phyloP scores from a whole-genome alignment of 2,329 filamentous ascomycete genomes.

The Cercospora nicotianae region DNA sequence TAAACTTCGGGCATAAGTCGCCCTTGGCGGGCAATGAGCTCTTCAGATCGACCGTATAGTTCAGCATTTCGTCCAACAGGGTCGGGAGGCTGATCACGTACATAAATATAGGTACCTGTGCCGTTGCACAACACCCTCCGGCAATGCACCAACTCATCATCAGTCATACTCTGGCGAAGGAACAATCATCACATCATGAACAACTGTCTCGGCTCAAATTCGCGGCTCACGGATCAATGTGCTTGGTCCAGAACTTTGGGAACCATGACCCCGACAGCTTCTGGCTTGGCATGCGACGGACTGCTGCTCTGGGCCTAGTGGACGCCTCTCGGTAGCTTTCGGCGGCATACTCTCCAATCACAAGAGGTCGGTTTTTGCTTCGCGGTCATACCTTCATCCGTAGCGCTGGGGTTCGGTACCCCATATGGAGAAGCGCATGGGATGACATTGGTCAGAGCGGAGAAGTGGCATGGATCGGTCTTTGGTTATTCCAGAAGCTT shows the following conservation, averaged over 20 bases:
- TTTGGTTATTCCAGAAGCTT: conserved; percentile 8
- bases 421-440: conserved; percentile 2
- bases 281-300: background rate
- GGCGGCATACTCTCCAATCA: background rate
- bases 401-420: background rate
- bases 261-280: background rate
- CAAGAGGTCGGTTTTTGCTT: background rate
- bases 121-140: background rate
- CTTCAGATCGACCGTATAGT: background rate
- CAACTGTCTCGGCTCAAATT: background rate
- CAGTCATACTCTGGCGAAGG: background rate
- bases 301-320: background rate
- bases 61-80: background rate
- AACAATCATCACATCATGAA: background rate
- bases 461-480: conserved; percentile 1
- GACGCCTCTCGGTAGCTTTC: background rate
- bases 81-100: background rate
- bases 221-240: background rate
- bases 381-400: conserved; percentile 4
- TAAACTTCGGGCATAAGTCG: background rate
- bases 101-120: background rate
- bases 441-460: background rate
- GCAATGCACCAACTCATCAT: background rate
- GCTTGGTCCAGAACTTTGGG: conserved; percentile 4
- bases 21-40: background rate